A percentile compares a stretch with the other conserved stretches of the same genome.
phyloP scores from a whole-genome alignment of 139 green algal species.

The Trebouxia sp. region DNA sequence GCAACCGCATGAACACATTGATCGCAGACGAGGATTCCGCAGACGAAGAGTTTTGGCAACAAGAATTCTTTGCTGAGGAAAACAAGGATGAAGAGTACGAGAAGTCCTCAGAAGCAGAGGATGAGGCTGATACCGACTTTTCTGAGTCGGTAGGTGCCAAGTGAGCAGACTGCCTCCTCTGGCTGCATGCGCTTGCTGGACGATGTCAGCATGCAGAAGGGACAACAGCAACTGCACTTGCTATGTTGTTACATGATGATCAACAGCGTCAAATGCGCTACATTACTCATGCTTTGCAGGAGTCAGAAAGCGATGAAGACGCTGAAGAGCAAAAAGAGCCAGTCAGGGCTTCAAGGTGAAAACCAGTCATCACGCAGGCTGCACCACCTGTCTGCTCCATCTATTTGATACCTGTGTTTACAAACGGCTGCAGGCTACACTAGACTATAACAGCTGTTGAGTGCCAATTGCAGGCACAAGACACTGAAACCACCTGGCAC shows the following conservation, averaged over 20 bases:
- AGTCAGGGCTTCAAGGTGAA: background rate
- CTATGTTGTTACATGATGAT: background rate
- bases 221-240: background rate
- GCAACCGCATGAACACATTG: slow-evolving; percentile 44
- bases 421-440: no score
- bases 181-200: no score
- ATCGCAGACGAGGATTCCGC: slow-evolving; percentile 47
- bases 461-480: slow-evolving; percentile 42
- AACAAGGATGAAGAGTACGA: slow-evolving; percentile 69
- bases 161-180: no score
- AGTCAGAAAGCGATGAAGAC: slow-evolving; percentile 46
- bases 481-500: slow-evolving; percentile 45
- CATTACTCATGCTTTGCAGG: slow-evolving; percentile 41
- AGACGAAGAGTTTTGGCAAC: slow-evolving; percentile 89
- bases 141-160: slow-evolving; percentile 62
- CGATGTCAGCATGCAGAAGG: no score
- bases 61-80: slow-evolving; percentile 78
- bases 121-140: slow-evolving; percentile 82
- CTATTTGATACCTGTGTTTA: no score
- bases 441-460: no score
- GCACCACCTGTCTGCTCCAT: background rate
- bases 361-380: background rate
- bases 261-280: no score
- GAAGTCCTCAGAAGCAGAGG: slow-evolving; percentile 62
- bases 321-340: slow-evolving; percentile 35